These are phyloP conservation scores for Ascochyta clinopodiicola DNA, from an alignment of 2,329 filamentous ascomycete genomes.

Conservation along the genomic window DNA sequence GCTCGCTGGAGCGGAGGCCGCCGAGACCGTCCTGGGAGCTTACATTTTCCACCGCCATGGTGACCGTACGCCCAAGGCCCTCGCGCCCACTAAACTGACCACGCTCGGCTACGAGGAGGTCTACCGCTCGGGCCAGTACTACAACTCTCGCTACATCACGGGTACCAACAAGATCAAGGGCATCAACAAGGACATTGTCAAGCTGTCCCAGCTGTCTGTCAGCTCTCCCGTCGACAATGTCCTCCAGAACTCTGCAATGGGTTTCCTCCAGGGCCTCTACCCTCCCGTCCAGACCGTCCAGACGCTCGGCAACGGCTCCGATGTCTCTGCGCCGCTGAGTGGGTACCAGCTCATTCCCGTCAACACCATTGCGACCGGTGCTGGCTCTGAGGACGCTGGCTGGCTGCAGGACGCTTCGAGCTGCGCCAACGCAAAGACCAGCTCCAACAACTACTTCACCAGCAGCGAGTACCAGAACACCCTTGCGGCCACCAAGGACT, in stretches of 20 bases:
- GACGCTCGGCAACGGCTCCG: slow-evolving; percentile 73
- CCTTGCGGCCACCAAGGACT: slow-evolving; percentile 57
- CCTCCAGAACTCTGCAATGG: slow-evolving; percentile 78
- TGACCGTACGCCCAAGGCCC: slow-evolving; percentile 81
- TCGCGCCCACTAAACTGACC: slow-evolving; percentile 75
- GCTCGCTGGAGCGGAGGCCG: slow-evolving; percentile 38
- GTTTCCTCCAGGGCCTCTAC: slow-evolving; percentile 86
- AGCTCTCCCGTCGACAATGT: slow-evolving; percentile 77
- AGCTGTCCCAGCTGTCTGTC: slow-evolving; percentile 72
- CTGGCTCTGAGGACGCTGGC: slow-evolving; percentile 63
- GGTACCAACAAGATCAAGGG: slow-evolving; percentile 68
- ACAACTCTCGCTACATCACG: slow-evolving; percentile 76
- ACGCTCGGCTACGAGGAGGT: slow-evolving; percentile 80
- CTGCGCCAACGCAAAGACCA: slow-evolving; percentile 62
- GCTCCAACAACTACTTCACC: slow-evolving; percentile 65
- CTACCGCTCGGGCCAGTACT: slow-evolving; percentile 75
- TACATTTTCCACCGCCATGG: slow-evolving; percentile 92
- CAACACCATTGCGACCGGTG: slow-evolving; percentile 63
- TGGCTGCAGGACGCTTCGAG: slow-evolving; percentile 66
- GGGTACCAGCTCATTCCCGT: slow-evolving; percentile 88
- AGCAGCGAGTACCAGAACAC: slow-evolving; percentile 58
- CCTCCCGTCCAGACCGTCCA: slow-evolving; percentile 69
- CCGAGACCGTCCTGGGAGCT: slow-evolving; percentile 77
- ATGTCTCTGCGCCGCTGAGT: slow-evolving; percentile 70
- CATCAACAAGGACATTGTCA: slow-evolving; percentile 71